These are phyloP conservation scores for Betula pendula DNA, from an alignment of 306 rosid species.

Conservation along the genomic window DNA sequence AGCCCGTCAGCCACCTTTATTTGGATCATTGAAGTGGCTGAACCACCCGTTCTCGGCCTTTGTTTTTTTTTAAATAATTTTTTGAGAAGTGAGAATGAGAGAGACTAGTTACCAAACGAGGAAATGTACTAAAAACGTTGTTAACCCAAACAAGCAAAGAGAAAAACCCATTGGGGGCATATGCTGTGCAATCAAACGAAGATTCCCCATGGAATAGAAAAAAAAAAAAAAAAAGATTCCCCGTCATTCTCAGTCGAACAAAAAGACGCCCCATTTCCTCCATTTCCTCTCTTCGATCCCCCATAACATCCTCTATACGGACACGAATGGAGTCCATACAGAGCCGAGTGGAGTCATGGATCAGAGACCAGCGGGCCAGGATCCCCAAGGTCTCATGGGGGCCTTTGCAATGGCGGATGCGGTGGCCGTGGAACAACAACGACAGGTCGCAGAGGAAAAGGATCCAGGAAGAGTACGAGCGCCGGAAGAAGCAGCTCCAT, in stretches of 20 bases:
- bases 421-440: constrained; percentile 71
- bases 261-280: neutral
- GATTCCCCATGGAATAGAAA: neutral
- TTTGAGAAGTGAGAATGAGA: no score
- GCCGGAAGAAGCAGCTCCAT: constrained; percentile 62
- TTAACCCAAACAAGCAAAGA: no score
- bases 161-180: neutral
- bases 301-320: neutral
- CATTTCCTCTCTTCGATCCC: neutral
- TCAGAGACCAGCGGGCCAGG: constrained; percentile 70
- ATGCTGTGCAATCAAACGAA: neutral
- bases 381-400: constrained; percentile 81
- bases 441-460: constrained; percentile 63
- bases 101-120: no score
- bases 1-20: no score
- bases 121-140: no score
- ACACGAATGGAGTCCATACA: constrained; percentile 70
- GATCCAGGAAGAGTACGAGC: constrained; percentile 76
- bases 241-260: neutral
- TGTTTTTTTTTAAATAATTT: no score
- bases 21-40: no score
- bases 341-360: constrained; percentile 88
- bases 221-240: neutral
- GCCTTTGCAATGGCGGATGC: constrained; percentile 83
- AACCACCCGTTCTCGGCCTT: no score